Evolutionary conservation across 495 filamentous ascomycete species (phyloP).

Genomic region (Trichoderma asperelloides): DNA sequence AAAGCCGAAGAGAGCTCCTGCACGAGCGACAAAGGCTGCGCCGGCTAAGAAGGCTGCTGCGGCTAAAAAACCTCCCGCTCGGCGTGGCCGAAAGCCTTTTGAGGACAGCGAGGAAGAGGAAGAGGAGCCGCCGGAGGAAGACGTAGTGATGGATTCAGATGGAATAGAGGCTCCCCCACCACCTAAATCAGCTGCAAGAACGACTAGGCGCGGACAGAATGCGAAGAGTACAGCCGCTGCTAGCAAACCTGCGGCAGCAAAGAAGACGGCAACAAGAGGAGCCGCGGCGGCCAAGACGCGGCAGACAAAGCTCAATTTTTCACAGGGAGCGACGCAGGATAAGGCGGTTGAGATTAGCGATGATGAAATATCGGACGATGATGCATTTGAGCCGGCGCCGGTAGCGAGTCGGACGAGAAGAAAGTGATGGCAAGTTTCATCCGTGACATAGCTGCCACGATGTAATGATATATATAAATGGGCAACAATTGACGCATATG

Average conservation of each 20-base stretch:
- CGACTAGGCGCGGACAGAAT: constrained; percentile 11
- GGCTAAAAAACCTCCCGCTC: constrained; percentile 29
- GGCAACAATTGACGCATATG: background rate
- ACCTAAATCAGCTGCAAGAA: background rate
- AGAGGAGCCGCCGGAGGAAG: constrained; percentile 51
- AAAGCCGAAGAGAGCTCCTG: constrained; percentile 26
- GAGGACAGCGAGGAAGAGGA: constrained; percentile 49
- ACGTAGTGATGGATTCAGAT: constrained; percentile 57
- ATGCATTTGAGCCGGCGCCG: constrained; percentile 64
- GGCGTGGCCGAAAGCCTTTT: constrained; percentile 30
- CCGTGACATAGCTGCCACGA: background rate
- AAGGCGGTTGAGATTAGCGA: constrained; percentile 54
- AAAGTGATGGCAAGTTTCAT: constrained; percentile 8
- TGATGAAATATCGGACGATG: constrained; percentile 69
- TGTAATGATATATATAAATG: background rate
- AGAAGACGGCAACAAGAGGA: constrained; percentile 30
- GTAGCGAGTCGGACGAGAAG: constrained; percentile 22
- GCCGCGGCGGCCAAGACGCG: constrained; percentile 24
- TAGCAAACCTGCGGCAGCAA: constrained; percentile 21
- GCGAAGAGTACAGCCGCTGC: constrained; percentile 26
- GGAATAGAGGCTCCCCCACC: constrained; percentile 31
- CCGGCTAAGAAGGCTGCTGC: constrained; percentile 32
- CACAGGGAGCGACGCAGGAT: constrained; percentile 32
- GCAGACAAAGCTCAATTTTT: constrained; percentile 72
- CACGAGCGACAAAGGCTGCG: constrained; percentile 33